These are phyloP conservation scores for Crotalaria pallida DNA, from an alignment of 306 rosid genomes.

Conservation along the genomic window DNA sequence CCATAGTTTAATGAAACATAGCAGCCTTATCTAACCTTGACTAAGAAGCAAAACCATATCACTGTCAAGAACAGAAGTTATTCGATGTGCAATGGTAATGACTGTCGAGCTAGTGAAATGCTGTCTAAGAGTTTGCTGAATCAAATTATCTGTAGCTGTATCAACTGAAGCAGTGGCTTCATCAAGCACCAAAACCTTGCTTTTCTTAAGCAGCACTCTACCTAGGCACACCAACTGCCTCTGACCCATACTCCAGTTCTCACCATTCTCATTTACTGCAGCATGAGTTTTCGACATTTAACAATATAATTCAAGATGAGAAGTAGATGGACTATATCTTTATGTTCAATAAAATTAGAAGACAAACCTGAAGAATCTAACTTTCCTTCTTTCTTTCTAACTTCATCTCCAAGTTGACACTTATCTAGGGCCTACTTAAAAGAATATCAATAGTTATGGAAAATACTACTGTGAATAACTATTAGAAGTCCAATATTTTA, in stretches of 20 bases:
- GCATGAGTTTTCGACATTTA: background rate
- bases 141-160: constrained; percentile 85
- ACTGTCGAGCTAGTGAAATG: constrained; percentile 65
- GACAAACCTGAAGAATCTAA: constrained; percentile 65
- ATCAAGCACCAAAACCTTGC: constrained; percentile 79
- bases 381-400: constrained; percentile 74
- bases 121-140: constrained; percentile 61
- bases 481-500: background rate
- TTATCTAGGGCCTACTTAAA: constrained; percentile 65
- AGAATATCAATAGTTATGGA: background rate
- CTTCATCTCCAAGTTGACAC: constrained; percentile 91
- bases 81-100: constrained; percentile 78
- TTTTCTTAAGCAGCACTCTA: constrained; percentile 73
- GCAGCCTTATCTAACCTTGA: constrained; percentile 41
- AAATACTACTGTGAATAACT: background rate
- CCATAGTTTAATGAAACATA: background rate
- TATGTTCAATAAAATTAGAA: background rate
- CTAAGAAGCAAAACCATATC: constrained; percentile 81
- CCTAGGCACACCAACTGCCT: constrained; percentile 90
- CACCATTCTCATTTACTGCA: constrained; percentile 77
- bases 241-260: constrained; percentile 98
- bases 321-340: background rate
- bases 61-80: constrained; percentile 73
- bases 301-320: background rate
- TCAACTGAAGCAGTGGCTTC: constrained; percentile 92